Percentiles rank a stretch among this genome's conserved stretches.
Conservation (phyloP, 2,329 filamentous ascomycete genomes). For the Cladosporium sp. region DNA sequence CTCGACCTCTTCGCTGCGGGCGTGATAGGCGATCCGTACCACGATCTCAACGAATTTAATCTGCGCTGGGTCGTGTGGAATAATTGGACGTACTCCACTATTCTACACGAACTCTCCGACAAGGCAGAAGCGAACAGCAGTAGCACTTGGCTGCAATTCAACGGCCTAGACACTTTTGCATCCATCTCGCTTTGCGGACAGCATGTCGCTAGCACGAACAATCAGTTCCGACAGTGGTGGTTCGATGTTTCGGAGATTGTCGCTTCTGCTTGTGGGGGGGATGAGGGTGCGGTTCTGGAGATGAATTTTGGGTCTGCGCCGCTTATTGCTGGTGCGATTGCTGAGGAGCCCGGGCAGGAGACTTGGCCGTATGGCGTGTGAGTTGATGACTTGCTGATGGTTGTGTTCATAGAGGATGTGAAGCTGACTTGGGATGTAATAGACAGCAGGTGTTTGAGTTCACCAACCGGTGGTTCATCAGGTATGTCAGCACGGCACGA, state of each 20-base stretch:
- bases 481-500: slow-evolving; percentile 21
- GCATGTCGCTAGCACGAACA: slow-evolving; percentile 54
- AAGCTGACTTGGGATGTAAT: not conserved
- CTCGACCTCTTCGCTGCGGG: slow-evolving; percentile 53
- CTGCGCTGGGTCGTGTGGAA: slow-evolving; percentile 55
- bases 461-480: slow-evolving; percentile 51
- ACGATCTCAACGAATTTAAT: slow-evolving; percentile 57
- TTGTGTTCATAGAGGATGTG: no score
- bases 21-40: slow-evolving; percentile 52
- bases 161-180: slow-evolving; percentile 60
- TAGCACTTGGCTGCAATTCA: slow-evolving; percentile 53
- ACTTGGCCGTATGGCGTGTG: slow-evolving; percentile 47
- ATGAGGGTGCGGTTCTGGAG: not conserved
- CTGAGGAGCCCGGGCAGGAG: slow-evolving; percentile 43
- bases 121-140: slow-evolving; percentile 16
- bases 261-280: not conserved
- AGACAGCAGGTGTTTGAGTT: slow-evolving; percentile 48
- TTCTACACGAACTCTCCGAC: slow-evolving; percentile 37
- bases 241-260: slow-evolving; percentile 46
- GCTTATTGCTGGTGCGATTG: slow-evolving; percentile 50
- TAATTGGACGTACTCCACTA: slow-evolving; percentile 60
- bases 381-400: not conserved
- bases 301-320: slow-evolving; percentile 57
- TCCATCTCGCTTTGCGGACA: slow-evolving; percentile 53
- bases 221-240: slow-evolving; percentile 60